Base-by-base conservation (phyloP, 768 basidiomycete species). In the Boletus tylopilopsis region DNA sequence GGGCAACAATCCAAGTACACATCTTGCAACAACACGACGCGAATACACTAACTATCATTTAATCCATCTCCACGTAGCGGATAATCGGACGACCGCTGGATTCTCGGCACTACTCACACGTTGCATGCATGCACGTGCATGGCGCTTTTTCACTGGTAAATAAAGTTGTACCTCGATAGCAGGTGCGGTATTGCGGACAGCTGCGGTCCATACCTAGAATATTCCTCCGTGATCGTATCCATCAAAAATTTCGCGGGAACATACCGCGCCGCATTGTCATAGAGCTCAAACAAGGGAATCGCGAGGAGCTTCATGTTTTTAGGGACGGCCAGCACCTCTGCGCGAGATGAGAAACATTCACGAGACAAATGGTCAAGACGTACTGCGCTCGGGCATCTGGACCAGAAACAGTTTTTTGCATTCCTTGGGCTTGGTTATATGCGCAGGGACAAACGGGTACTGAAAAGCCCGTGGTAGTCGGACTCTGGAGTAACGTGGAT, bases 281-380 rank as follows among this genome's bases (percentile, higher is more conserved):
- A 99, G 13, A 98, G 75, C 70, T 99, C 96, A 63, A 95, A 97
- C 32, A 99, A 75, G 0, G 96, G 96, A 39, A 97, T 92, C 16
- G 94, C 95, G 35, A 95, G 82, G 8, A 99, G 81, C 66, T 98
- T 98, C 95, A 98, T 97, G 69, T 99, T 99, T 71, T 90, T 91
- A 0, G 96, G 96, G 4, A 99, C 94, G 0, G 94, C 92, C 9
- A 99, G 83, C 15, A 95, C 90, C 68, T 96, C 95, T 97, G 68
- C 19, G 30, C 23, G 24, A 38, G 4, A 29, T 34, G 10, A 45
- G 33, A 29, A 15, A 16, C 2, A 2, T 4, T 21, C 25, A 16
- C 12, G 21, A 48, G 8, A 10, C 19, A 8, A 8, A 10, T 1
- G 3, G 13, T 2, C 10, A 21, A 19, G 10, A 80, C 90, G 62